Percentiles rank a stretch among this genome's conserved stretches.
Evolutionary conservation across 2,329 filamentous ascomycete species (phyloP).

Genomic region (Neopestalotiopsis clavispora): DNA sequence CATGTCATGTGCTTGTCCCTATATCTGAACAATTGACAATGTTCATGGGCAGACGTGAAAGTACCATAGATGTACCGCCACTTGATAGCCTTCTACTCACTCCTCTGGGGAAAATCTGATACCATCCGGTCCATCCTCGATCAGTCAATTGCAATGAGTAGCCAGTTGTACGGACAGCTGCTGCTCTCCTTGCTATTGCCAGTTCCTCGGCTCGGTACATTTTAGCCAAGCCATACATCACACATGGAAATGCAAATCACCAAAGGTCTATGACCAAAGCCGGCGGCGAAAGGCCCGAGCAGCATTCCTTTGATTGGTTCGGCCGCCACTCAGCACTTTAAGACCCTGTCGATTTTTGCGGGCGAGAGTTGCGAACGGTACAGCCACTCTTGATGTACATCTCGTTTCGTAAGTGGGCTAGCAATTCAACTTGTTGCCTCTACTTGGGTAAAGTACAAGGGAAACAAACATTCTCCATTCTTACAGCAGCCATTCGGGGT

Average conservation of each 20-base stretch:
- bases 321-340: background rate
- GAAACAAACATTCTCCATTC: background rate
- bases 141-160: too few species aligned
- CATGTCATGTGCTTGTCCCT: too few species aligned
- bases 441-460: background rate
- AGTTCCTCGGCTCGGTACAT: background rate
- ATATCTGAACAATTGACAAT: too few species aligned
- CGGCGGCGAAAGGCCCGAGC: slow-evolving; percentile 1
- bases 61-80: too few species aligned
- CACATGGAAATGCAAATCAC: background rate
- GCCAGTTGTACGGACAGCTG: background rate
- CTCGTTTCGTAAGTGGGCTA: background rate
- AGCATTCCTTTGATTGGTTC: background rate
- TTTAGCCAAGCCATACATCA: background rate
- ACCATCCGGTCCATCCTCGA: too few species aligned
- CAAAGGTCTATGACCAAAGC: background rate
- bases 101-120: too few species aligned
- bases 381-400: slow-evolving; percentile 1
- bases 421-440: background rate
- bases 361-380: background rate
- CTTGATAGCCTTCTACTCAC: too few species aligned
- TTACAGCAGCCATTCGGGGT: background rate
- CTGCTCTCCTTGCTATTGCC: background rate
- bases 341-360: background rate
- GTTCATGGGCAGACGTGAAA: too few species aligned